Conservation (phyloP, 2,329 filamentous ascomycete species). For the Cordyceps militaris region DNA sequence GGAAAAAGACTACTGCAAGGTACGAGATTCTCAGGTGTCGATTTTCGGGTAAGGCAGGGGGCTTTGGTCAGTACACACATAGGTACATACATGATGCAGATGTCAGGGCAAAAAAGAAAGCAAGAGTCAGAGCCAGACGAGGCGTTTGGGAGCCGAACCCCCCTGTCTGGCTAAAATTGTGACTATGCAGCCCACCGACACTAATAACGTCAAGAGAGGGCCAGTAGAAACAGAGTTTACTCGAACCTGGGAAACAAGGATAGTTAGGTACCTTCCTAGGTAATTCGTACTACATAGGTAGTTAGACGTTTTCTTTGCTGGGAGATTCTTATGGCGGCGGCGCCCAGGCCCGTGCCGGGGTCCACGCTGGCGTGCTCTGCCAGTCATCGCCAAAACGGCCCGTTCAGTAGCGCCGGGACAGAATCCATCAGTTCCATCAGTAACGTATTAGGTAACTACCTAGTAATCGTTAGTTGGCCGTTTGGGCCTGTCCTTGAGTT, state of each 20-base stretch:
- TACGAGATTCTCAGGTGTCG: not conserved
- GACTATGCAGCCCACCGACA: not conserved
- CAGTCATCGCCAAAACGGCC: not conserved
- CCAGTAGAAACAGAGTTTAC: not conserved
- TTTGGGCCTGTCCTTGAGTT: too few species aligned
- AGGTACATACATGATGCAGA: not conserved
- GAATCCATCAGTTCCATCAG: not conserved
- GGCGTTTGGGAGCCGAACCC: not conserved
- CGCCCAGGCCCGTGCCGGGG: not conserved
- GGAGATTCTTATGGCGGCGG: not conserved
- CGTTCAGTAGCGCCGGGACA: not conserved
- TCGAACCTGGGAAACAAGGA: not conserved
- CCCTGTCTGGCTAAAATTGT: slow-evolving; percentile 4
- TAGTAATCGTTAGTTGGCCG: not conserved
- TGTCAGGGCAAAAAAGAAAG: not conserved
- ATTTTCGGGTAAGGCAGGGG: not conserved
- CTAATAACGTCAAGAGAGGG: not conserved
- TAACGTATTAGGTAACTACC: not conserved
- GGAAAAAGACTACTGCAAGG: not conserved
- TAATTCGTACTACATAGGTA: too few species aligned
- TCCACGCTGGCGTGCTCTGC: not conserved
- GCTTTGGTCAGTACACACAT: too few species aligned
- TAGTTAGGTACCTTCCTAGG: too few species aligned
- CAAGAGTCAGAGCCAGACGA: not conserved
- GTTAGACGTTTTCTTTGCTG: not conserved